phyloP scores from a whole-genome alignment of 768 basidiomycete species.

The Hydnomerulius pinastri region DNA sequence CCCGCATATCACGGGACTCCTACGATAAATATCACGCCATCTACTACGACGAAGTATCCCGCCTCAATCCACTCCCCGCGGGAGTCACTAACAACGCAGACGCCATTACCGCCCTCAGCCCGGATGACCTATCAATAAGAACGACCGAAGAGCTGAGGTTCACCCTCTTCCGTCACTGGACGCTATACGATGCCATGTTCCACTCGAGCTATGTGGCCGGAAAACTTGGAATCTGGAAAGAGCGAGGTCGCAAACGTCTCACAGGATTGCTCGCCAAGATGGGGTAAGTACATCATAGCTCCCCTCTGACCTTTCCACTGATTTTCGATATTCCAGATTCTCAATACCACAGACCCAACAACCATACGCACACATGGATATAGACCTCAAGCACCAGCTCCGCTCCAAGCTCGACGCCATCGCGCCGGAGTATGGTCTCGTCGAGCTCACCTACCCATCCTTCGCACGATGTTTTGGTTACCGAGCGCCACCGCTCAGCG shows the following conservation, averaged over 20 bases:
- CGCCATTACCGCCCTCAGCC: conserved; percentile 55
- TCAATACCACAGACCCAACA: conserved; percentile 95
- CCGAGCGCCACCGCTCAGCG: conserved; percentile 82
- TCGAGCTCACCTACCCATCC: conserved; percentile 91
- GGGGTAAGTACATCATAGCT: conserved; percentile 62
- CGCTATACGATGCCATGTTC: conserved; percentile 95
- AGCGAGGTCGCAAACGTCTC: conserved; percentile 84
- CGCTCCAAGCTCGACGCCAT: conserved; percentile 83
- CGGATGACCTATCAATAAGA: conserved; percentile 84
- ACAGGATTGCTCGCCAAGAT: conserved; percentile 96
- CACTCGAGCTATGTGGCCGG: conserved; percentile 96
- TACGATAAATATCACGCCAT: conserved; percentile 83
- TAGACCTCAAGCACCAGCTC: conserved; percentile 83
- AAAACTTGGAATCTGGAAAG: conserved; percentile 96
- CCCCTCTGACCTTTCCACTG: conserved; percentile 5
- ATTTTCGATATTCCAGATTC: conserved; percentile 56
- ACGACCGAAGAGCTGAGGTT: conserved; percentile 90
- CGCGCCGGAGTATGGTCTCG: conserved; percentile 92
- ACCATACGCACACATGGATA: conserved; percentile 93
- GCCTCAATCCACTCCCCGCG: conserved; percentile 73
- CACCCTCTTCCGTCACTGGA: conserved; percentile 97
- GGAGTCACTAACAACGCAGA: conserved; percentile 37
- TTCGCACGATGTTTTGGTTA: conserved; percentile 94
- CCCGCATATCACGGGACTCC: conserved; percentile 81
- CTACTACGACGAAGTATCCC: conserved; percentile 89